Base-by-base conservation (phyloP, 2,329 filamentous ascomycete species). In the Penicillium frequentans region DNA sequence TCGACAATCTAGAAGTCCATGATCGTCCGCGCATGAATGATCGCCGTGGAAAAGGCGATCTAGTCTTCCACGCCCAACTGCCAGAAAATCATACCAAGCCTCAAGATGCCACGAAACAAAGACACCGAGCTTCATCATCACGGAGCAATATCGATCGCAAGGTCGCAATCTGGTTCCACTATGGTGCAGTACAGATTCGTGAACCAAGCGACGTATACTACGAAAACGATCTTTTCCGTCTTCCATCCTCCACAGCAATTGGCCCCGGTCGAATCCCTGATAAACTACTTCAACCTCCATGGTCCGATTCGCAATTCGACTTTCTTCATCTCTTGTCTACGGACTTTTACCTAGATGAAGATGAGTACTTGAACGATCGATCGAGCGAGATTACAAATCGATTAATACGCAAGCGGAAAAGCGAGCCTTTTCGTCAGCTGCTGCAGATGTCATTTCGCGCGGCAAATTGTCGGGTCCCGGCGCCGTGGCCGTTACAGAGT, bases 341-440 rank as follows among this genome's bases (percentile, higher is more conserved):
- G 14, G 69, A 72, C 27, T 73, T 74, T 6, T 76, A 73, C 37
- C 65, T 77, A n/a, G 74, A 77, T 49, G 70, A 72, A 23, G 69
- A 75, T 31, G 59, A 66, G 33, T 56, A 50, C 3, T 42, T 39
- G 0, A 63, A 60, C 8, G 57, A 68, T 1, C 70, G 75, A 8
- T 73, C 73, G 0, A 67, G 66, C 19, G 64, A 63, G 1, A 65
- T 74, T 3, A 64, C 76, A 2, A 64, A 68, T 6, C 64, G 69
- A 45, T 60, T 76, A 37, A 76, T 77, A 51, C 65, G 70, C 21
- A 67, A 66, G n/a, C 68, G 74, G 1, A 67, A 72, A 26, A 64
- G 72, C 14, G 60, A 55, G 27, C 71, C 73, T 1, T 77, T 77
- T 49, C 42, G 63, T 11, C 59, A 63, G 1, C 48, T 77, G 21